Base-by-base conservation (phyloP, 768 basidiomycete genomes). In the Obba rivulosa region DNA sequence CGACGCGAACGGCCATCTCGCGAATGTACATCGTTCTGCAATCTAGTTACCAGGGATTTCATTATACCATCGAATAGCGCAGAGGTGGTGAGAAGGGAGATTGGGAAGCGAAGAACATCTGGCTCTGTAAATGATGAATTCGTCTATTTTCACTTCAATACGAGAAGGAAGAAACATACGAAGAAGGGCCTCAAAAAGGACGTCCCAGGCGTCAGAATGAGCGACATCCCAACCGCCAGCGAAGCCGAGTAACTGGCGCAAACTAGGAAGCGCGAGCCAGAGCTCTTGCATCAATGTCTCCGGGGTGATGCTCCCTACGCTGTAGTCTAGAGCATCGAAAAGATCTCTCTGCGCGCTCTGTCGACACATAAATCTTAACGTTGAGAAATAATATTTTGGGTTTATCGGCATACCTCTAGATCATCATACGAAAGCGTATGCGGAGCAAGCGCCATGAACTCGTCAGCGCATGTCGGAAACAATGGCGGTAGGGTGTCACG, bases 401-500 rank as follows among this genome's bases (percentile, higher is more conserved):
- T 17, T 13, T 16, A 41, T 14, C 13, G 35, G 47, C 56, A 8
- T 48, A 78, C 83, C 71, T 86, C 84, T 14, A 87, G 66, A 46
- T 77, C 74, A 3, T 71, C 70, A 28, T 71, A 71, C 2, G 62
- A 61, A 44, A 80, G 59, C 0, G 56, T 28, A 57, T 79, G 73
- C 1, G 77, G 77, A 2, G 80, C 75, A 16, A 86, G 46, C 0
- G 57, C 51, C 9, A 78, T 58, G 54, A 78, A 84, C 43, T 83
- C 80, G 31, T 58, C 56, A 0, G 77, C 70, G 43, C 68, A 71
- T 1, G 85, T 69, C 1, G 81, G 79, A 11, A 66, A 56, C 5
- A 85, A 68, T 10, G 84, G 84, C 1, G 66, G 53, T 16, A 85
- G 62, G 40, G 79, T 76, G 62, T 86, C 84, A 13, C 83, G 77